Evolutionary conservation across 176 grass and related monocot genomes (phyloP).

Genomic region (Bromus sterilis): DNA sequence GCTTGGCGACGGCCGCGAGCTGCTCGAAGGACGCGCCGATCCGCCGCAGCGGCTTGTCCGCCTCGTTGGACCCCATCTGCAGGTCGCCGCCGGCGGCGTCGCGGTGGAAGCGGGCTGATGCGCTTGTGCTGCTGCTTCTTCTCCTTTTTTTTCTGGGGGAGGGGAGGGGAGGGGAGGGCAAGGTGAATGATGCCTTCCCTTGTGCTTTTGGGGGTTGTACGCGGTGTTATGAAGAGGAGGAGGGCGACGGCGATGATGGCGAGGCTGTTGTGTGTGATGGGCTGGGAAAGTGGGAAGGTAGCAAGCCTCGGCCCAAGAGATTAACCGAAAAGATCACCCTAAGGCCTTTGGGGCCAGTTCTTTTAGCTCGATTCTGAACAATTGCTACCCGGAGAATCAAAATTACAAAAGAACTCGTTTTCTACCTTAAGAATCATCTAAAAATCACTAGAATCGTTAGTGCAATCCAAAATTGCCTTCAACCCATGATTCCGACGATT

Average conservation of each 20-base stretch:
- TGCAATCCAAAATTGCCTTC: too few relatives aligned
- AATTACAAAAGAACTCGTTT: too few relatives aligned
- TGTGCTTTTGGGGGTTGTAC: neutral
- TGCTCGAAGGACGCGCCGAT: conserved; percentile 76
- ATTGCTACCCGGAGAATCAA: too few relatives aligned
- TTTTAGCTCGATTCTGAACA: too few relatives aligned
- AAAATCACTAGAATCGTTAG: too few relatives aligned
- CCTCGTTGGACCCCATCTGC: conserved; percentile 37
- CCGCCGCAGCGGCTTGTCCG: conserved; percentile 63
- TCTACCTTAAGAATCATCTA: too few relatives aligned
- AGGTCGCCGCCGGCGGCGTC: neutral
- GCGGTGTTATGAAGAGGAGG: neutral
- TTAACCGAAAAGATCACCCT: too few relatives aligned
- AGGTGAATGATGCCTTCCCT: neutral
- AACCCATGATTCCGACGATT: too few relatives aligned
- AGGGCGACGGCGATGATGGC: neutral
- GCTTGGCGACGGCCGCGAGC: conserved; percentile 37
- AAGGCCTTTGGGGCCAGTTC: too few relatives aligned
- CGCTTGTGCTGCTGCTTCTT: neutral
- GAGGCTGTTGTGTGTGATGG: neutral
- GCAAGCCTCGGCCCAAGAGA: neutral
- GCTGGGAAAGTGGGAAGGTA: neutral
- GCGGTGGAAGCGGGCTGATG: neutral
- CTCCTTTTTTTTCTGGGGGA: neutral
- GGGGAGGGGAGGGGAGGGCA: too few relatives aligned